Percentiles rank a stretch among this genome's conserved stretches.
phyloP scores from a whole-genome alignment of 805 yeast genomes.

The Starmera dryadoides region DNA sequence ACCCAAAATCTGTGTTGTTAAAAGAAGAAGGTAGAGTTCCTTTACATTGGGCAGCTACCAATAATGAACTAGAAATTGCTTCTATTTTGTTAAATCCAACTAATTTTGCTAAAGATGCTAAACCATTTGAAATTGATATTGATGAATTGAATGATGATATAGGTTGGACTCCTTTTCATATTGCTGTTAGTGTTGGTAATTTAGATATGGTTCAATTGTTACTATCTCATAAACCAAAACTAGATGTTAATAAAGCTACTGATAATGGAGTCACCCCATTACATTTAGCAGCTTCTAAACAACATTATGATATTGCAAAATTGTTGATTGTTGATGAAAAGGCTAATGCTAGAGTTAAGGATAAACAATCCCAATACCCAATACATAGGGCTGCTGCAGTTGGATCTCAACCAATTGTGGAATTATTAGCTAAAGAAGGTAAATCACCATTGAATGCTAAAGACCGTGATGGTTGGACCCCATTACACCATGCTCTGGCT shows the following conservation, averaged over 20 bases:
- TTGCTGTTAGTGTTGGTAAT: slow-evolving; percentile 73
- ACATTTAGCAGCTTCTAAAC: slow-evolving; percentile 72
- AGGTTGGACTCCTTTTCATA: slow-evolving; percentile 87
- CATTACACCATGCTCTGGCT: slow-evolving; percentile 83
- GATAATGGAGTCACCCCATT: slow-evolving; percentile 66
- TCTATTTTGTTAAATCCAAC: slow-evolving; percentile 33
- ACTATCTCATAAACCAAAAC: slow-evolving; percentile 41
- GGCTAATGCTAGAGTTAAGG: slow-evolving; percentile 61
- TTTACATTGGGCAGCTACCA: slow-evolving; percentile 83
- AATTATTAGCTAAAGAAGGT: slow-evolving; percentile 42
- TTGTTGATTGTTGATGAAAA: slow-evolving; percentile 44
- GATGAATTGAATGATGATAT: slow-evolving; percentile 66
- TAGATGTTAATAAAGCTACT: slow-evolving; percentile 57
- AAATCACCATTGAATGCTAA: slow-evolving; percentile 60
- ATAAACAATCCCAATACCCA: slow-evolving; percentile 57
- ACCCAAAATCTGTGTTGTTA: slow-evolving; percentile 38
- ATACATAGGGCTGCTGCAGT: slow-evolving; percentile 78
- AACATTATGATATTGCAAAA: slow-evolving; percentile 45
- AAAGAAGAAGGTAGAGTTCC: slow-evolving; percentile 76
- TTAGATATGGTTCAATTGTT: slow-evolving; percentile 41
- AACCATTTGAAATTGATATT: slow-evolving; percentile 41
- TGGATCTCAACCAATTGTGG: slow-evolving; percentile 56
- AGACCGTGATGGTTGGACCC: slow-evolving; percentile 75
- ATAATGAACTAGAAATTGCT: slow-evolving; percentile 45
- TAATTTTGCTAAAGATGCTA: slow-evolving; percentile 19